Conservation (phyloP, 2,329 filamentous ascomycete species). For the Aspergillus piperis region DNA sequence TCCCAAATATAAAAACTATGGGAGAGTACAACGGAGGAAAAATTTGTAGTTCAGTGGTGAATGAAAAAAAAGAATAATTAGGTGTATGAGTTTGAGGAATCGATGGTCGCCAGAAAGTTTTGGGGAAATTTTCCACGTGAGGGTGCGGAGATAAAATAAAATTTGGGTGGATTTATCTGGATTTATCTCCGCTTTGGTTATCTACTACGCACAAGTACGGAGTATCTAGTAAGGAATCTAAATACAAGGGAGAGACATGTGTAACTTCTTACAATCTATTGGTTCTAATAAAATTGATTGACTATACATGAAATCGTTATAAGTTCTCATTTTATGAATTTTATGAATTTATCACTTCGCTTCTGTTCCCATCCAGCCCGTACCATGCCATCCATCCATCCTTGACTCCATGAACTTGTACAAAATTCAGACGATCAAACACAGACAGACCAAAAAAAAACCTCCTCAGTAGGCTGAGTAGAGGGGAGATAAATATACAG, state of each 20-base stretch:
- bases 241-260: too few species aligned
- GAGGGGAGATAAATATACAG: background rate
- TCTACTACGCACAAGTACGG: too few species aligned
- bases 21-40: background rate
- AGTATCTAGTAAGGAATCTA: too few species aligned
- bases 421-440: background rate
- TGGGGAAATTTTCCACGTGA: conserved; percentile 22
- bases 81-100: background rate
- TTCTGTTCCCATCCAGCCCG: background rate
- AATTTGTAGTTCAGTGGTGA: background rate
- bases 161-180: background rate
- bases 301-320: background rate
- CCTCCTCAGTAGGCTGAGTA: background rate
- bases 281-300: too few species aligned
- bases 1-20: background rate
- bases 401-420: background rate
- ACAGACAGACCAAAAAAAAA: background rate
- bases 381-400: background rate
- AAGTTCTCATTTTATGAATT: background rate
- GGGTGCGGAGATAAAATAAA: conserved; percentile 5
- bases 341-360: background rate
- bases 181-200: background rate
- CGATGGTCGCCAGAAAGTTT: conserved; percentile 4
- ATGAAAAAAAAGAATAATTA: background rate
- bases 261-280: too few species aligned